Evolutionary conservation across 768 basidiomycete genomes (phyloP), one percentile per base, ranked within the genome.

Genomic region (Russula sp.): DNA sequence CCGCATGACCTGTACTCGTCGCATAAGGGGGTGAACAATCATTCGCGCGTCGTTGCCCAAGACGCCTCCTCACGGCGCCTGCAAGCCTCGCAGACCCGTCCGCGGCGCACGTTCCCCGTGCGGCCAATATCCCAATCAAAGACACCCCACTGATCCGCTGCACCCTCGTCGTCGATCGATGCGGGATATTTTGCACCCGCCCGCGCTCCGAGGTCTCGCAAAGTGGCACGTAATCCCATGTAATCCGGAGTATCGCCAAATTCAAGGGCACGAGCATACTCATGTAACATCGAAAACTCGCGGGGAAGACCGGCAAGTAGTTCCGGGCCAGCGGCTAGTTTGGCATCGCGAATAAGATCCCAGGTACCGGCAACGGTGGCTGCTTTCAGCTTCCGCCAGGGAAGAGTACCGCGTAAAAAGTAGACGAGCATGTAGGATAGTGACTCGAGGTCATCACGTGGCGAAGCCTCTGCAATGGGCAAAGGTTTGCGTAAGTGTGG

Each of bases 201-300:
- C 24, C 69, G 69, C 24, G 72, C 69, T 18, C 72, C 75, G 16
- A 76, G 71, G 8, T 80, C 82, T 18, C 81, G 80, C 74, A 94
- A 91, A 51, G 92, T 81, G 51, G 81, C 83, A 49, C 92, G 81
- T 26, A 94, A 78, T 30, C 92, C 92, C 50, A 86, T 87, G 70
- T 94, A 95, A 75, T 95, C 93, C 11, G 92, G 93, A 46, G 91
- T 79, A 77, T 94, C 92, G 71, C 90, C 90, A 69, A 94, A 94
- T 67, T 88, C 88, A 40, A 95, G 84, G 2, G 85, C 85, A 51
- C 92, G 84, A 24, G 88, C 85, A 76, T 94, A 94, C 51, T 75
- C 75, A 74, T 88, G 89, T 69, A 93, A 81, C 59, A 91, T 83
- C 67, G 88, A 88, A 64, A 93, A 91, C 75, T 94, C 91, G 54